Percentiles rank a stretch among this genome's conserved stretches.
phyloP scores from a whole-genome alignment of 108 stramenopile species.

The Nannochloropsis gaditana region DNA sequence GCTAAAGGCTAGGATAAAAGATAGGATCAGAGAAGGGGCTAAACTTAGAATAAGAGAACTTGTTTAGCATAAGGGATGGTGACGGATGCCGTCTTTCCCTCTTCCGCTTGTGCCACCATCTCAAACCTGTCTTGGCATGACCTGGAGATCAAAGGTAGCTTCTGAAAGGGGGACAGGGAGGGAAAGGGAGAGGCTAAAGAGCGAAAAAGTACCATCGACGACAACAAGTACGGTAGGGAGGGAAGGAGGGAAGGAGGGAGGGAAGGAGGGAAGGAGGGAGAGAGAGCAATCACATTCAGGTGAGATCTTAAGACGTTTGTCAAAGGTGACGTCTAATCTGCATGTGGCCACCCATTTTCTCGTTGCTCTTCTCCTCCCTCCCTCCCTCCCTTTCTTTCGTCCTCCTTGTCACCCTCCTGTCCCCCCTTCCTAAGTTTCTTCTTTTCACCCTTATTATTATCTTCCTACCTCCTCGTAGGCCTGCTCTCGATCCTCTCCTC shows the following conservation, averaged over 20 bases:
- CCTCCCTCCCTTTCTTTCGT: neutral
- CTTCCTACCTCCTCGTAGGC: neutral
- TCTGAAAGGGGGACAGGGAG: neutral
- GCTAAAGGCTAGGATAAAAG: neutral
- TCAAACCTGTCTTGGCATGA: neutral
- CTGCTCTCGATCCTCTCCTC: neutral
- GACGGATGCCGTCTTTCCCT: neutral
- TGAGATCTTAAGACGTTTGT: neutral
- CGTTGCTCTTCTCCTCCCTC: neutral
- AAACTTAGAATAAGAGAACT: neutral
- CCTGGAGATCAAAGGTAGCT: neutral
- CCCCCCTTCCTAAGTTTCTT: neutral
- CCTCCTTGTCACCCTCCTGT: neutral
- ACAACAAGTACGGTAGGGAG: neutral
- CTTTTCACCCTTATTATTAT: too few relatives aligned
- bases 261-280: neutral
- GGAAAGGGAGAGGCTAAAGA: neutral
- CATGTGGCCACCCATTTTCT: neutral
- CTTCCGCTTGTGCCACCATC: neutral
- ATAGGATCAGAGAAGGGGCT: neutral
- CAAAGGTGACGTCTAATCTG: neutral
- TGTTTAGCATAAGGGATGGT: neutral
- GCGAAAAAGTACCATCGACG: neutral
- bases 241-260: too few relatives aligned
- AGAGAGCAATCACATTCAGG: neutral